phyloP scores from a whole-genome alignment of 306 rosid species.

The Hippophae tibetana region DNA sequence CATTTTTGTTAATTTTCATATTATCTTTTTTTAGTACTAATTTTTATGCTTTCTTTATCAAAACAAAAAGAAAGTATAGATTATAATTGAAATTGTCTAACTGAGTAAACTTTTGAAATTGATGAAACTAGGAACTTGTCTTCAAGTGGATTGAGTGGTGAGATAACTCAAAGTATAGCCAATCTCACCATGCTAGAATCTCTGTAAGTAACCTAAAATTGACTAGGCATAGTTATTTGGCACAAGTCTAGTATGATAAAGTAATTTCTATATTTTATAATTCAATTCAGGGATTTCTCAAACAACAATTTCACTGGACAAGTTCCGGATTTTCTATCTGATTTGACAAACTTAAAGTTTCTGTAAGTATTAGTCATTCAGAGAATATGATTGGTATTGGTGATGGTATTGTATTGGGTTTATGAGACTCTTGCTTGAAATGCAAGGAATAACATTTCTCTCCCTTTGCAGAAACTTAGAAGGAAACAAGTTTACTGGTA shows the following conservation, averaged over 20 bases:
- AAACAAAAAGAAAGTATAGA: neutral
- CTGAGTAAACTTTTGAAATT: neutral
- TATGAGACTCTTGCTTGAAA: neutral
- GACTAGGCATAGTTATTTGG: neutral
- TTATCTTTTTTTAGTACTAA: no score
- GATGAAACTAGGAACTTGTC: constrained; percentile 36
- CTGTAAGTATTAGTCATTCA: constrained; percentile 22
- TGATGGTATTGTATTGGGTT: no score
- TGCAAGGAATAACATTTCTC: neutral
- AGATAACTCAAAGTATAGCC: constrained; percentile 22
- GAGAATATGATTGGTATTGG: no score
- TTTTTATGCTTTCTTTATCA: neutral
- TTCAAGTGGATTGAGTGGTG: constrained; percentile 41
- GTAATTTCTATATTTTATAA: neutral
- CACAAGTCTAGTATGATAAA: no score
- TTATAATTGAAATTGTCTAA: neutral
- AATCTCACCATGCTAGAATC: constrained; percentile 25
- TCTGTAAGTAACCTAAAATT: constrained; percentile 28
- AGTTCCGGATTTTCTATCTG: constrained; percentile 23
- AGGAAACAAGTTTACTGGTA: constrained; percentile 34
- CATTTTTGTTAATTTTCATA: neutral
- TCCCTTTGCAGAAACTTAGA: constrained; percentile 23
- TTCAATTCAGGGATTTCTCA: constrained; percentile 30
- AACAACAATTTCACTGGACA: constrained; percentile 33
- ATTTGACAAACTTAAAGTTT: constrained; percentile 8